Conservation (phyloP, 768 basidiomycete species). For the Russula vinacea region DNA sequence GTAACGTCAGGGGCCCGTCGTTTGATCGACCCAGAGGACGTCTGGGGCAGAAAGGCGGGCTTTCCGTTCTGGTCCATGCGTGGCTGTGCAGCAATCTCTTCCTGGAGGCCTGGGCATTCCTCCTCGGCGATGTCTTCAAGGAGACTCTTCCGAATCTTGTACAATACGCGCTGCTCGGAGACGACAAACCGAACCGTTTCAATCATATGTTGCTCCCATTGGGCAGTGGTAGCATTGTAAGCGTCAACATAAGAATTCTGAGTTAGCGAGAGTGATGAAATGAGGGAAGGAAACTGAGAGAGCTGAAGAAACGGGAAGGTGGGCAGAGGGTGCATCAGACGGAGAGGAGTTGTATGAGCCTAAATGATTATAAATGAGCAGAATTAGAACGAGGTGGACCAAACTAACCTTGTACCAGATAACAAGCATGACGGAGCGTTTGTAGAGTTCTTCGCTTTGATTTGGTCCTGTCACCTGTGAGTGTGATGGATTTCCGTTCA, state of each 20-base stretch:
- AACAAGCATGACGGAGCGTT: slow-evolving; percentile 59
- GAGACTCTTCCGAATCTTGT: slow-evolving; percentile 57
- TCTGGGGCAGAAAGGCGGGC: slow-evolving; percentile 23
- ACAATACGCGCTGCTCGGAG: slow-evolving; percentile 59
- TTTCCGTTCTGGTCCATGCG: slow-evolving; percentile 30
- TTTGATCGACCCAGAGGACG: slow-evolving; percentile 20
- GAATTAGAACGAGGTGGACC: background rate
- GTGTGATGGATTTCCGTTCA: slow-evolving; percentile 16
- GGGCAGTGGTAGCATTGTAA: slow-evolving; percentile 49
- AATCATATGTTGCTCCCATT: slow-evolving; percentile 69
- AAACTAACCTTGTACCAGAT: slow-evolving; percentile 63
- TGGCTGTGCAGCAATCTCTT: slow-evolving; percentile 53
- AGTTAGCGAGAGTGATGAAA: slow-evolving; percentile 53
- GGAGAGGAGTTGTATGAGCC: slow-evolving; percentile 31
- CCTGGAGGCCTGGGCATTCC: slow-evolving; percentile 54
- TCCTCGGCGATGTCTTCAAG: slow-evolving; percentile 55
- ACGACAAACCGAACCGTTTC: slow-evolving; percentile 56
- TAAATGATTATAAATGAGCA: slow-evolving; percentile 16
- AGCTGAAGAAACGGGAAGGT: slow-evolving; percentile 68
- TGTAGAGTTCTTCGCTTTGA: slow-evolving; percentile 39
- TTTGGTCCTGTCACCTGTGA: slow-evolving; percentile 15
- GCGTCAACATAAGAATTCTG: slow-evolving; percentile 57
- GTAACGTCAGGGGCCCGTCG: slow-evolving; percentile 27
- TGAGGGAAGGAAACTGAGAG: slow-evolving; percentile 49
- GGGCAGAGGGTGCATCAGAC: slow-evolving; percentile 38